phyloP scores from a whole-genome alignment of 257 asterid genomes.

The Capsicum baccatum region DNA sequence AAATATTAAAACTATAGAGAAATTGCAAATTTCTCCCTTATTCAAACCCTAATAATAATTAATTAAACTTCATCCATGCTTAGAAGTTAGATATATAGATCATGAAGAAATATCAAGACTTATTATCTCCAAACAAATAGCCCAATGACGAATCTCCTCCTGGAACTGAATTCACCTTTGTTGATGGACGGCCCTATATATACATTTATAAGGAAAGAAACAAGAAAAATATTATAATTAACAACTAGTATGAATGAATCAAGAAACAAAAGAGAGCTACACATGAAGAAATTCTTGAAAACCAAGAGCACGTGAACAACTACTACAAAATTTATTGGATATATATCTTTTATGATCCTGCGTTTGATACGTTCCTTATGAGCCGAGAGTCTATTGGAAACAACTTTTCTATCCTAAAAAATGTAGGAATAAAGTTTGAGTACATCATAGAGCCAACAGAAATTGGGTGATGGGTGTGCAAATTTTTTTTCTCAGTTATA shows the following conservation, averaged over 20 bases:
- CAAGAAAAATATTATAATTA: background rate
- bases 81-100: background rate
- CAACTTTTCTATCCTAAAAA: no score
- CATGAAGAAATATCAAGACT: constrained; percentile 34
- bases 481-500: no score
- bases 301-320: background rate
- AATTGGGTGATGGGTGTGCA: no score
- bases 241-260: background rate
- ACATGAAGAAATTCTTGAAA: background rate
- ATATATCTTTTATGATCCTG: no score
- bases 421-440: no score
- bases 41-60: constrained; percentile 11
- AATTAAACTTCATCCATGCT: background rate
- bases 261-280: background rate
- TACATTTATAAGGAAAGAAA: background rate
- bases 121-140: constrained; percentile 63
- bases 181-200: constrained; percentile 59
- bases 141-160: constrained; percentile 73
- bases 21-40: background rate
- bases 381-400: no score
- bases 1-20: background rate
- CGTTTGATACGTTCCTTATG: no score
- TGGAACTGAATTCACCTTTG: constrained; percentile 61
- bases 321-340: no score
- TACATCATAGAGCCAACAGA: no score